Evolutionary conservation across 768 basidiomycete species (phyloP).

Genomic region (Antrodiella citrinella): DNA sequence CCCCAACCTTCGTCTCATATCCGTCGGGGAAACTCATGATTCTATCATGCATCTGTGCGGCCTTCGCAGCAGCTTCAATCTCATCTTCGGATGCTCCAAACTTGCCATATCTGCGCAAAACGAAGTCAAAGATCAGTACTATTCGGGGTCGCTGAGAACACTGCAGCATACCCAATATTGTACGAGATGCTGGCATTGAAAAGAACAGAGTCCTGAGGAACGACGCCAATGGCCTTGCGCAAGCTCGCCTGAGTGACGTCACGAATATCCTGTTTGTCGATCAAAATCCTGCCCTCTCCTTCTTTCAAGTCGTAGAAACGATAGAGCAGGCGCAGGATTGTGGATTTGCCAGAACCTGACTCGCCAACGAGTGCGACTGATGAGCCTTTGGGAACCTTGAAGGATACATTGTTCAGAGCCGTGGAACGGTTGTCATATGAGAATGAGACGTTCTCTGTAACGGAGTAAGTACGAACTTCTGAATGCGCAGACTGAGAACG

Average conservation of each 20-base stretch:
- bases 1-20: conserved; percentile 86
- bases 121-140: background rate
- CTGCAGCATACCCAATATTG: conserved; percentile 60
- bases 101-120: conserved; percentile 56
- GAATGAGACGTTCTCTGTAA: conserved; percentile 74
- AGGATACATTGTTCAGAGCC: conserved; percentile 72
- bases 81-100: conserved; percentile 63
- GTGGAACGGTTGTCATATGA: conserved; percentile 69
- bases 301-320: conserved; percentile 85
- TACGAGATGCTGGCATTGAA: conserved; percentile 67
- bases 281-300: conserved; percentile 71
- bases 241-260: conserved; percentile 79
- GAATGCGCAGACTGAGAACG: conserved; percentile 17
- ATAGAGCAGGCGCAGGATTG: conserved; percentile 80
- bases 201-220: conserved; percentile 78
- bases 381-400: conserved; percentile 80
- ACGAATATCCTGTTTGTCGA: conserved; percentile 84
- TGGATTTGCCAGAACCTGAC: conserved; percentile 76
- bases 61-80: conserved; percentile 69
- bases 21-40: conserved; percentile 79
- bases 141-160: background rate
- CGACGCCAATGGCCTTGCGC: conserved; percentile 77
- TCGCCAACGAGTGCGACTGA: conserved; percentile 88
- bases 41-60: conserved; percentile 83
- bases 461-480: background rate